Evolutionary conservation across 176 grass and related monocot genomes (phyloP).

Genomic region (Eleusine indica): DNA sequence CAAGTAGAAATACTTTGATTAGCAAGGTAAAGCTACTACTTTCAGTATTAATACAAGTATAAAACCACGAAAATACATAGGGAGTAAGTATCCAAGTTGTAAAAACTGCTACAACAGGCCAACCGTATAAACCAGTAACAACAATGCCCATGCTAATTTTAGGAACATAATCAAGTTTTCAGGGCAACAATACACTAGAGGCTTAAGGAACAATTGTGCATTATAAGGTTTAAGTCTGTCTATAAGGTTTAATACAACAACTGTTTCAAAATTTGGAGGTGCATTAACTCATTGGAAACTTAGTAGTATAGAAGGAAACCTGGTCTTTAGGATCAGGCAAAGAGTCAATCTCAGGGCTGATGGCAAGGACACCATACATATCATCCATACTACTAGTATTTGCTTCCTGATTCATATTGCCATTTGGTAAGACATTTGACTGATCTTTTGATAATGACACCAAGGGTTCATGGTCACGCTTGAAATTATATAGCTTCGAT

Average conservation of each 20-base stretch:
- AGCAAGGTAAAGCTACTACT: neutral
- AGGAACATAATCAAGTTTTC: neutral
- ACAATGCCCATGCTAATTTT: neutral
- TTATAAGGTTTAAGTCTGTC: neutral
- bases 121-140: neutral
- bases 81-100: neutral
- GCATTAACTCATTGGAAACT: conserved; percentile 8
- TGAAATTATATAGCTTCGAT: conserved; percentile 85
- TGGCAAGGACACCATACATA: conserved; percentile 57
- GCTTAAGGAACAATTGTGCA: neutral
- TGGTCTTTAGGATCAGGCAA: conserved; percentile 95
- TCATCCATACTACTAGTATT: conserved; percentile 53
- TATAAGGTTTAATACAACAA: neutral
- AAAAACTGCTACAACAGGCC: neutral
- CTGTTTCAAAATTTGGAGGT: conserved; percentile 7
- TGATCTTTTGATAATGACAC: conserved; percentile 64
- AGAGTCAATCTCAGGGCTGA: conserved; percentile 73
- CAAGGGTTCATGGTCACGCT: conserved; percentile 70
- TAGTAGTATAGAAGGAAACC: conserved; percentile 50
- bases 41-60: conserved; percentile 24
- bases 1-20: conserved; percentile 5
- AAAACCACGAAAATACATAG: conserved; percentile 23
- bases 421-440: conserved; percentile 43
- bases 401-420: conserved; percentile 53
- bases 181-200: no score